Evolutionary conservation across 202 grass and related monocot genomes (phyloP).

Genomic region (Panicum hallii): DNA sequence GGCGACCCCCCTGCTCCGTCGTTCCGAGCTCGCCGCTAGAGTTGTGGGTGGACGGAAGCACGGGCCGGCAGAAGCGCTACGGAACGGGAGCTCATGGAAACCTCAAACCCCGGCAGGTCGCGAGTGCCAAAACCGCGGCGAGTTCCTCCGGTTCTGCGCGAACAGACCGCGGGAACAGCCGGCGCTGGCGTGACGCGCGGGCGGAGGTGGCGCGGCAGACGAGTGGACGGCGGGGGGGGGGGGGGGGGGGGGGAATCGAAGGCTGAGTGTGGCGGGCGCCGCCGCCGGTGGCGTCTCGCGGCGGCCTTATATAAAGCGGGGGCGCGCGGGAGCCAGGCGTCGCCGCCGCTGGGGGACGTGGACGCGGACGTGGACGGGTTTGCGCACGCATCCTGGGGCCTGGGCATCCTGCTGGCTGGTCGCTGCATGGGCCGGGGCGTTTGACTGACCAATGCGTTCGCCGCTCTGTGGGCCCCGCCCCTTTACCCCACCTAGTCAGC

Average conservation of each 20-base stretch:
- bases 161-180: too few relatives aligned
- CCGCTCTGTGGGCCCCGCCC: not conserved
- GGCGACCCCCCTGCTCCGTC: not conserved
- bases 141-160: not conserved
- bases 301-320: slow-evolving; percentile 37
- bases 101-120: not conserved
- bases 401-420: not conserved
- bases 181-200: not conserved
- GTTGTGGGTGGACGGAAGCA: not conserved
- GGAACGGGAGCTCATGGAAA: not conserved
- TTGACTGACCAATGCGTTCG: slow-evolving; percentile 32
- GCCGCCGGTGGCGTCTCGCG: slow-evolving; percentile 25
- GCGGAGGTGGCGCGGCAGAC: not conserved
- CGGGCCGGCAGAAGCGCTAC: too few relatives aligned
- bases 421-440: slow-evolving; percentile 29
- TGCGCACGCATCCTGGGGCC: not conserved
- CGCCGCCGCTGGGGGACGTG: not conserved
- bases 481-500: not conserved
- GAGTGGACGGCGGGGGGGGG: not conserved
- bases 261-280: slow-evolving; percentile 14
- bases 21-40: not conserved
- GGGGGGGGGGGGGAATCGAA: not conserved
- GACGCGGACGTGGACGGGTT: slow-evolving; percentile 7
- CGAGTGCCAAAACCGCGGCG: not conserved
- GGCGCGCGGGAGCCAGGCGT: not conserved